Evolutionary conservation across 2,329 filamentous ascomycete genomes (phyloP).

Genomic region (Phialophora tarda): DNA sequence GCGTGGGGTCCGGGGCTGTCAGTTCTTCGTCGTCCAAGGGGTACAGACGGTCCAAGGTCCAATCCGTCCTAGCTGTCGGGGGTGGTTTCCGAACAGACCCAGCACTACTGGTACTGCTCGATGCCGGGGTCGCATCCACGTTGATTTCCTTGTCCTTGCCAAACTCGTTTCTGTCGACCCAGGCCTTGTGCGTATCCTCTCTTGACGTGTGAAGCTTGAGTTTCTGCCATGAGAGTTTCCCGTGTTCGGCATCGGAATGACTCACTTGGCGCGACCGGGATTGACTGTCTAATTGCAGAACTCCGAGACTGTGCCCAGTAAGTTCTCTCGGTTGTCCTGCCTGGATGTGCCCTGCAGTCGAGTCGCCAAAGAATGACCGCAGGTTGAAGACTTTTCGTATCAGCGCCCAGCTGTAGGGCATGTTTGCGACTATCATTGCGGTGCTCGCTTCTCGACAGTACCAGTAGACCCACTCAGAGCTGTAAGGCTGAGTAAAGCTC

Average conservation of each 20-base stretch:
- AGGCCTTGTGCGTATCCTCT: constrained; percentile 2
- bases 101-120: constrained; percentile 32
- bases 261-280: constrained; percentile 24
- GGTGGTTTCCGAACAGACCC: constrained; percentile 22
- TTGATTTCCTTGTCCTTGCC: constrained; percentile 27
- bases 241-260: constrained; percentile 9
- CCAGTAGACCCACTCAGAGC: constrained; percentile 64
- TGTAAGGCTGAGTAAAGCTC: constrained; percentile 63
- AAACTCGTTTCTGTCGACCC: constrained; percentile 3
- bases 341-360: constrained; percentile 30
- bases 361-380: constrained; percentile 42
- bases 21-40: constrained; percentile 38
- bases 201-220: constrained; percentile 10
- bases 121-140: constrained; percentile 20
- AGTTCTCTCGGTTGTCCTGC: constrained; percentile 25
- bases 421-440: constrained; percentile 65
- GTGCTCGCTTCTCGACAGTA: constrained; percentile 65
- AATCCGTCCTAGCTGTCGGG: constrained; percentile 20
- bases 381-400: constrained; percentile 55
- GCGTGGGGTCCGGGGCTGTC: constrained; percentile 20
- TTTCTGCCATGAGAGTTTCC: constrained; percentile 23
- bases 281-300: constrained; percentile 20
- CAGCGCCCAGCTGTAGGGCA: constrained; percentile 65
- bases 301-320: constrained; percentile 28
- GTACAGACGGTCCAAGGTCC: constrained; percentile 38